phyloP scores from a whole-genome alignment of 2,329 filamentous ascomycete species.

The Nigrospora sphaerica region DNA sequence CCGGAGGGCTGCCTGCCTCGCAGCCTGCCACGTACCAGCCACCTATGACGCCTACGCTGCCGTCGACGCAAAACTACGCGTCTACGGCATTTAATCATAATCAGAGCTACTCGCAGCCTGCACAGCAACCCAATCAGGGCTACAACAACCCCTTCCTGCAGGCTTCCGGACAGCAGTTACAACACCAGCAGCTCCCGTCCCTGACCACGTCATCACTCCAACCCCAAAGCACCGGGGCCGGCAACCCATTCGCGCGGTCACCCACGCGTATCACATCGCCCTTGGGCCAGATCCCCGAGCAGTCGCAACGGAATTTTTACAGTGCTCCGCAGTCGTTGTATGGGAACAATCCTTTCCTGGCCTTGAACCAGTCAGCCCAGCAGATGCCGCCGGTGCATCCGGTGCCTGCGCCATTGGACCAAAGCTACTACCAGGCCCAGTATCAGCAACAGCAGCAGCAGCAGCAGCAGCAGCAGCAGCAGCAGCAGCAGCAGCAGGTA shows the following conservation, averaged over 20 bases:
- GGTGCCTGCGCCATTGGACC: constrained; percentile 3
- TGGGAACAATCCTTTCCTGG: constrained; percentile 25
- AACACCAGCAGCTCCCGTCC: constrained; percentile 21
- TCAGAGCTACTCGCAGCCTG: constrained; percentile 33
- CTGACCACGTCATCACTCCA: constrained; percentile 19
- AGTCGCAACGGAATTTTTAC: constrained; percentile 27
- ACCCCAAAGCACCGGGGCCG: constrained; percentile 15
- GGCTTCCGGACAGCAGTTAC: constrained; percentile 12
- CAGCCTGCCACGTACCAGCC: constrained; percentile 37
- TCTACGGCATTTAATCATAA: constrained; percentile 31
- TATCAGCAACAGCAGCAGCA: constrained; percentile 22
- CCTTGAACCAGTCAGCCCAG: constrained; percentile 20
- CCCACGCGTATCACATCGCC: constrained; percentile 21
- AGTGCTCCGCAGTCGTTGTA: constrained; percentile 18
- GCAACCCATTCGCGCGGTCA: constrained; percentile 23
- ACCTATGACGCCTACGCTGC: constrained; percentile 33
- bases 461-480: constrained; percentile 6
- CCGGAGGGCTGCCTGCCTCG: constrained; percentile 49
- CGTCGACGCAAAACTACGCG: constrained; percentile 32
- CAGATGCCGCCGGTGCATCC: constrained; percentile 5
- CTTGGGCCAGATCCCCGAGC: constrained; percentile 26
- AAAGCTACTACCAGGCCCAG: constrained; percentile 9
- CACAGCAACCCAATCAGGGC: constrained; percentile 29
- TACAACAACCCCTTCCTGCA: constrained; percentile 51
- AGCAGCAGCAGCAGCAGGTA: constrained; percentile 11